Evolutionary conservation across 768 basidiomycete genomes (phyloP), one percentile per base, ranked within the genome.

Genomic region (Neoboletus magnificus): DNA sequence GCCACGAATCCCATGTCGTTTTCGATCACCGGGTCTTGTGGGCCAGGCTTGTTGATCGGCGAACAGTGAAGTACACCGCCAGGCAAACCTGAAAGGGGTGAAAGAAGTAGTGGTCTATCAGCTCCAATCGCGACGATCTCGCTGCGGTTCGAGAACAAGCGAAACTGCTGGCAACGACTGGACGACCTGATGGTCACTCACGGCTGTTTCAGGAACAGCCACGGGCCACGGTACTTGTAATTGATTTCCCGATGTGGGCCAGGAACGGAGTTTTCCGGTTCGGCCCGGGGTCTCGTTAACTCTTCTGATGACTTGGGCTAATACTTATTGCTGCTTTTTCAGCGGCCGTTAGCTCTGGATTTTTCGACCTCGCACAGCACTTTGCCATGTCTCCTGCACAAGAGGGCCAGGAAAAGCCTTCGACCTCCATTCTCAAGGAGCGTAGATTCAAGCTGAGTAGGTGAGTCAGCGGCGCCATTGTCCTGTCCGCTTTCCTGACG

Each of bases 381-480:
- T 13, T 22, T 12, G 40, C 30, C 42, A 72, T 72, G 72, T 63
- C 72, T 2, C 68, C 72, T 30, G 52, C 62, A 0, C 72, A 73
- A 12, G 72, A 74, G 1, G 50, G 48, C 1, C 79, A 79, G 54
- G 78, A 80, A 49, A 80, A 81, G 55, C 66, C 73, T 13, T 68
- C 79, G 0, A 64, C 81, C 0, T 72, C 78, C 27, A 80, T 84
- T 2, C 76, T 88, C 55, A 92, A 90, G 71, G 90, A 93, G 64
- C 79, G 91, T 52, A 81, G 91, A 50, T 92, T 93, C 77, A 93
- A 93, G 76, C 74, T 93, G 55, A 91, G 87, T 82, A 87, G 90
- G 91, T 89, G 56, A 37, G 81, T 54, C 23, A 3, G 0, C 0
- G 6, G 0, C 44, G 16, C 50, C 52, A 46, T 61, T 30, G 40